Evolutionary conservation across 331 rosid species (phyloP).

Genomic region (Phaseolus coccineus): DNA sequence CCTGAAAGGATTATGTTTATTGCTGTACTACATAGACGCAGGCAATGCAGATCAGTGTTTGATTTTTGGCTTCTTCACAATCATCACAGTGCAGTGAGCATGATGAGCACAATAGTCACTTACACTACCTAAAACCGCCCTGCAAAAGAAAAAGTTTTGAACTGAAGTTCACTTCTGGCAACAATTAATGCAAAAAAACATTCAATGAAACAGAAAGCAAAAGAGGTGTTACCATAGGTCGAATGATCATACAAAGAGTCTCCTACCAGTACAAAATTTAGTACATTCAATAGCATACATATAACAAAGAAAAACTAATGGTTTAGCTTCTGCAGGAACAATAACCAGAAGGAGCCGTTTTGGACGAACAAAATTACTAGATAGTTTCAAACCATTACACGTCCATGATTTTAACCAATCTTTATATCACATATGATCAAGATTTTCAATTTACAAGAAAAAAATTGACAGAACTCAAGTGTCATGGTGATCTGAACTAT

Average conservation of each 20-base stretch:
- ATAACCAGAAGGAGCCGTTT: background rate
- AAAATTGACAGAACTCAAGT: too few relatives aligned
- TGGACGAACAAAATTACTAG: background rate
- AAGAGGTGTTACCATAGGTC: background rate
- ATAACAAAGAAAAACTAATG: background rate
- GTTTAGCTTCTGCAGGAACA: background rate
- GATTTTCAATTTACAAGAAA: too few relatives aligned
- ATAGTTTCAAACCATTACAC: too few relatives aligned
- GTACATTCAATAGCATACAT: background rate
- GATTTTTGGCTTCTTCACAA: slow-evolving; percentile 75
- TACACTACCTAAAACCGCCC: slow-evolving; percentile 83
- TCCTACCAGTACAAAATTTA: background rate
- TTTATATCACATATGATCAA: too few relatives aligned
- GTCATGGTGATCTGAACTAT: too few relatives aligned
- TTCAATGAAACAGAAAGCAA: background rate
- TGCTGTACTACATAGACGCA: slow-evolving; percentile 12
- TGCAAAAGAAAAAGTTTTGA: slow-evolving; percentile 30
- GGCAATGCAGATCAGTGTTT: slow-evolving; percentile 50
- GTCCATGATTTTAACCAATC: too few relatives aligned
- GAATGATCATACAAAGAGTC: background rate
- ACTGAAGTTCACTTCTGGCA: too few relatives aligned
- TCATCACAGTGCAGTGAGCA: slow-evolving; percentile 74
- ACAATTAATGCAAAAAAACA: background rate
- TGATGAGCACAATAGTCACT: slow-evolving; percentile 83
- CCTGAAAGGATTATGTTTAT: slow-evolving; percentile 20